Base-by-base conservation (phyloP, 805 yeast genomes). In the Spathaspora gorwiae region DNA sequence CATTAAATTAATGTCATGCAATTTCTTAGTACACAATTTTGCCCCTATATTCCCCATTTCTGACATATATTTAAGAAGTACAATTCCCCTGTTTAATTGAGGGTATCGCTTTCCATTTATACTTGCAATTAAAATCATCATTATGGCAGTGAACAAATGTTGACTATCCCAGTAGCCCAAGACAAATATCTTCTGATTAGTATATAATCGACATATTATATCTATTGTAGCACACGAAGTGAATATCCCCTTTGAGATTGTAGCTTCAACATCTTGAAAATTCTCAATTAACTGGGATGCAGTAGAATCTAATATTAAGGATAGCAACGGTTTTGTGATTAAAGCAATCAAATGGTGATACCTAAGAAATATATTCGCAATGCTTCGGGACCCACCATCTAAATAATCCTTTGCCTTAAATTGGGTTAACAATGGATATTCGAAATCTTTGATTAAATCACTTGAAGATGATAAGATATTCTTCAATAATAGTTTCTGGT, bases 81-180 rank as follows among this genome's bases (percentile, higher is more conserved):
- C 68, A 11, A 64, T 53, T 2, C 62, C 70, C 40, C 52, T 56
- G 41, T 53, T 44, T 8, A 61, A 35, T n/a, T 55, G 58, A 27
- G 44, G 39, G 39, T 51, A 55, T 24, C 45, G 43, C 7, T 46
- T 49, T 7, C 59, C 56, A 26, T 50, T 51, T n/a, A 61, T 47
- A 15, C 57, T 50, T 0, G 65, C 58, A 47, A 67, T 54, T 10
- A 66, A 51, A 32, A 66, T 44, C 19, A 62, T 46, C 15, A 67
- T 49, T 24, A 67, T 46, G 1, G 74, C 66, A 5, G 63, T 54
- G 45, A 59, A 70, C 35, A 69, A 50, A 52, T 70, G 69, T 47
- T 66, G 71, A 39, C 66, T 53, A 46, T 70, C 75, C 70, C 72
- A 69, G 45, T 61, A 68, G 2, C 74, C 75, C 13, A 64, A 50